These are phyloP conservation scores for Ustilaginoidea virens DNA, from an alignment of 2,329 filamentous ascomycete genomes.

Conservation along the genomic window DNA sequence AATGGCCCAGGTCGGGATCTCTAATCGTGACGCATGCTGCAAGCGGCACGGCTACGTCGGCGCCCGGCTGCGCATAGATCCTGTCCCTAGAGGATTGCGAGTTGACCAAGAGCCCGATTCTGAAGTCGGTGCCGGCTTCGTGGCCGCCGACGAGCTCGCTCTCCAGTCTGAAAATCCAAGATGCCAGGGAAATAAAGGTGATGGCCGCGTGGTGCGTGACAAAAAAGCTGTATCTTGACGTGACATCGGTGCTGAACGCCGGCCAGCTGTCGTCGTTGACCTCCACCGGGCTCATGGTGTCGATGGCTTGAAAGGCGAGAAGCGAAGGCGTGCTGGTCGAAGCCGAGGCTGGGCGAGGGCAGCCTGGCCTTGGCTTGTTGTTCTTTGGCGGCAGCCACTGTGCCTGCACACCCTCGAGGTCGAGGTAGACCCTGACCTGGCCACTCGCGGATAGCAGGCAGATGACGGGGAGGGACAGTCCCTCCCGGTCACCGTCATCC, in stretches of 20 bases:
- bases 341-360: slow-evolving; percentile 21
- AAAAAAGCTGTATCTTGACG: slow-evolving; percentile 47
- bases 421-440: slow-evolving; percentile 44
- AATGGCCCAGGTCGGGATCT: slow-evolving; percentile 49
- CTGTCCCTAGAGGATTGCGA: slow-evolving; percentile 42
- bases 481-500: slow-evolving; percentile 40
- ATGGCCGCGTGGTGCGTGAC: slow-evolving; percentile 46
- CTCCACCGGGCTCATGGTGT: slow-evolving; percentile 40
- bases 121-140: slow-evolving; percentile 43
- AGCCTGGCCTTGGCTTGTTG: slow-evolving; percentile 33
- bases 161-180: slow-evolving; percentile 50
- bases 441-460: slow-evolving; percentile 47
- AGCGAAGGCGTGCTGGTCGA: slow-evolving; percentile 29
- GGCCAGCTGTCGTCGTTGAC: slow-evolving; percentile 44
- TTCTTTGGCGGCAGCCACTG: slow-evolving; percentile 46
- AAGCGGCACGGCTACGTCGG: slow-evolving; percentile 31
- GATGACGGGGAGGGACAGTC: slow-evolving; percentile 42
- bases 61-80: slow-evolving; percentile 36
- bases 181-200: slow-evolving; percentile 41
- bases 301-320: slow-evolving; percentile 46
- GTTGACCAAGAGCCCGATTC: slow-evolving; percentile 43
- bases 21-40: slow-evolving; percentile 37
- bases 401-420: slow-evolving; percentile 47
- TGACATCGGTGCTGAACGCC: slow-evolving; percentile 44
- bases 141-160: slow-evolving; percentile 41